phyloP scores from a whole-genome alignment of 805 yeast genomes.

The Candida ovalis region DNA sequence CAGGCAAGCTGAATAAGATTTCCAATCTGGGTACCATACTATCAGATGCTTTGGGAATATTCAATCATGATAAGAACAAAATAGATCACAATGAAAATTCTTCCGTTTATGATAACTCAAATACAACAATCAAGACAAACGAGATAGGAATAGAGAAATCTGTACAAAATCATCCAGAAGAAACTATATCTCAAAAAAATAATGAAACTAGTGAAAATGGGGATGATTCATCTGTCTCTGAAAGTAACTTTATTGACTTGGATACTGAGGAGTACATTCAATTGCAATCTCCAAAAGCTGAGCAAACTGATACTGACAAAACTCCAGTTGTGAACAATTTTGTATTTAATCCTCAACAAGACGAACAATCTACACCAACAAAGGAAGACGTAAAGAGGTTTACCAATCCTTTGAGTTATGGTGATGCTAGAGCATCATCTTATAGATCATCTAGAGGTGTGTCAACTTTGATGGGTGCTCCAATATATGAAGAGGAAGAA shows the following conservation, averaged over 20 bases:
- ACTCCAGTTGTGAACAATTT: constrained; percentile 17
- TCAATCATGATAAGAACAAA: constrained; percentile 1
- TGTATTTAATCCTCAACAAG: constrained; percentile 1
- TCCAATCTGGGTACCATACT: constrained; percentile 10
- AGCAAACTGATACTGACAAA: constrained; percentile 15
- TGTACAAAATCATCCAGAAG: constrained; percentile 4
- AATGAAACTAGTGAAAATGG: background rate
- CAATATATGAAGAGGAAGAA: constrained; percentile 24
- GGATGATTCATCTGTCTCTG: constrained; percentile 20
- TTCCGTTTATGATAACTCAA: constrained; percentile 8
- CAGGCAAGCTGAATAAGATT: constrained; percentile 3
- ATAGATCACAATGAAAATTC: background rate
- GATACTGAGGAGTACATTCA: constrained; percentile 11
- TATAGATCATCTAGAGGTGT: constrained; percentile 11
- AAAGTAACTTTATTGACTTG: constrained; percentile 22
- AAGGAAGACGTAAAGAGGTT: constrained; percentile 15
- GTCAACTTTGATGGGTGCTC: constrained; percentile 14
- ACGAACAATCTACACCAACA: constrained; percentile 6
- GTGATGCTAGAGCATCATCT: constrained; percentile 12
- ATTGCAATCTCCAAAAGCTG: constrained; percentile 3
- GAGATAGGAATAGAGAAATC: constrained; percentile 7
- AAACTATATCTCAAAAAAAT: constrained; percentile 4
- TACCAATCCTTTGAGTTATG: constrained; percentile 19
- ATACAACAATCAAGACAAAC: constrained; percentile 11
- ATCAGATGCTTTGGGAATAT: constrained; percentile 13